Evolutionary conservation across 352 stramenopile genomes (phyloP), one percentile per base, ranked within the genome.

Genomic region (Peronospora farinosa): DNA sequence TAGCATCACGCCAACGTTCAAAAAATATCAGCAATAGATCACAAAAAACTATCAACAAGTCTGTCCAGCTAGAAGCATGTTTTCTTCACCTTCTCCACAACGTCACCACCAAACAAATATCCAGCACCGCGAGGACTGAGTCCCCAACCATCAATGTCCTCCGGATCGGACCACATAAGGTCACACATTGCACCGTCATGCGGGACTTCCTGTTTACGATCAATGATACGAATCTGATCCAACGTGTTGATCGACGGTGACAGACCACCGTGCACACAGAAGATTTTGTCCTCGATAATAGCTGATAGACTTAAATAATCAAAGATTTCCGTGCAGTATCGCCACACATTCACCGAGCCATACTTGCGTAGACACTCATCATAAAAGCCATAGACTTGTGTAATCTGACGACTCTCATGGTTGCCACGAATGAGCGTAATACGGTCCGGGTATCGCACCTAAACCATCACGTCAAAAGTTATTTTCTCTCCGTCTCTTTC

Each of bases 311-410:
- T 96, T 63, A 99, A 86, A 82, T 98, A 99, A 74, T 99, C 97
- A 63, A 99, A 99, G 63, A 99, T 98, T 63, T 99, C 96, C 47
- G 96, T 99, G 80, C 95, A 99, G 69, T 99, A 98, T 36, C 88
- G 80, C 96, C 96, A 99, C 21, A 99, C 96, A 74, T 99, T 99
- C 41, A 98, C 96, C 25, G 78, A 97, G 30, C 96, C 96, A 67
- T 99, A 99, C 67, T 98, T 92, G 56, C 94, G 74, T 15, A 98
- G 72, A 61, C 97, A 99, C 69, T 99, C 97, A 65, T 99, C 96
- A 66, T 99, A 99, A 64, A 99, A 99, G 25, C 97, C 96, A 67
- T 99, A 99, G 5, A 99, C 96, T 67, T 98, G 94, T 15, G 95
- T 99, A 65, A 99, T 99, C 72, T 99, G 95, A 46, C 96, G 74